phyloP scores from a whole-genome alignment of 129 eudicot species.

The Helianthus annuus region DNA sequence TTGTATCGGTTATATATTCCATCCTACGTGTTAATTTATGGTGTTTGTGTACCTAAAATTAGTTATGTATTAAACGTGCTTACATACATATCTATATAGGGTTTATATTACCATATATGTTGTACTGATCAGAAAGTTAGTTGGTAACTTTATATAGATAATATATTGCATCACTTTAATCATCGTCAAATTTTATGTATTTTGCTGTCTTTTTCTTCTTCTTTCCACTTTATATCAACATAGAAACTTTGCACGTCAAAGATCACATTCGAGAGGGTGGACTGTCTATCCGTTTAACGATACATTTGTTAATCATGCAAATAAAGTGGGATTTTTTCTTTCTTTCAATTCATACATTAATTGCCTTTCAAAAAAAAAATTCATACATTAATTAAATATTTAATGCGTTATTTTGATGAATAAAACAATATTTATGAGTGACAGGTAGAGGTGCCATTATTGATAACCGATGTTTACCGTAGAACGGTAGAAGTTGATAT shows the following conservation, averaged over 20 bases:
- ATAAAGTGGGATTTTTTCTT: neutral
- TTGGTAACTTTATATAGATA: neutral
- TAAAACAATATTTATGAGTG: constrained; percentile 3
- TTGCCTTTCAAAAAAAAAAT: no score
- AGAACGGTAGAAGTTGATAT: neutral
- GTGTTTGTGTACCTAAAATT: neutral
- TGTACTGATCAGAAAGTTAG: neutral
- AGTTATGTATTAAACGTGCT: neutral
- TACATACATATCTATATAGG: neutral
- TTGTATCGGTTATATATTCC: neutral
- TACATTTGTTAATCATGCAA: no score
- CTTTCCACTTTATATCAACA: neutral
- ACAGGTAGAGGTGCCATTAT: constrained; percentile 26
- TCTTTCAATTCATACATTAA: neutral
- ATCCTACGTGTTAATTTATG: neutral
- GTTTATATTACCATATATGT: neutral
- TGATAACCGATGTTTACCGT: constrained; percentile 16
- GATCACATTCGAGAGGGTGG: neutral
- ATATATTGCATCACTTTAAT: constrained; percentile 3
- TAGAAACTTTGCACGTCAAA: neutral
- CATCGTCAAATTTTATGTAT: neutral
- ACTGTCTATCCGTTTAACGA: neutral
- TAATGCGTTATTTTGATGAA: neutral
- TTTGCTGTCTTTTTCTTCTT: no score
- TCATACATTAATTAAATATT: neutral